Conservation (phyloP, 768 basidiomycete genomes). For the Tubosaeta sp. region DNA sequence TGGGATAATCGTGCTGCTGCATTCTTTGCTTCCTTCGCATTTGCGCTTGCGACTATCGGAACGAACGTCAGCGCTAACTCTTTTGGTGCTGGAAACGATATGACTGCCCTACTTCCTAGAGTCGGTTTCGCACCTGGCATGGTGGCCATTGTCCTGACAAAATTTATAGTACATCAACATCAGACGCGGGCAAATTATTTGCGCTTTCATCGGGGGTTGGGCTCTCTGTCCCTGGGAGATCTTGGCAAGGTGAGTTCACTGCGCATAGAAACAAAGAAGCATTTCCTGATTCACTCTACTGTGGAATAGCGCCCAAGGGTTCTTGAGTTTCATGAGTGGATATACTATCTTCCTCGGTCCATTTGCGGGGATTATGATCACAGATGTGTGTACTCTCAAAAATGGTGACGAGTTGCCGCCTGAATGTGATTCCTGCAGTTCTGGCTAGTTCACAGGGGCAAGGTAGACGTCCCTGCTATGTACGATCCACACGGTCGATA, state of each 20-base stretch:
- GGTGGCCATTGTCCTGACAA: neutral
- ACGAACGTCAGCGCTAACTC: conserved; percentile 60
- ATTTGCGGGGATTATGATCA: conserved; percentile 70
- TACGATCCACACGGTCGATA: conserved; percentile 79
- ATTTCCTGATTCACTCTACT: neutral
- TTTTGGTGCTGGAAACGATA: conserved; percentile 75
- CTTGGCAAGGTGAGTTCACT: conserved; percentile 38
- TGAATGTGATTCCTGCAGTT: conserved; percentile 41
- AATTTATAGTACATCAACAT: conserved; percentile 54
- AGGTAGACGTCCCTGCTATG: conserved; percentile 80
- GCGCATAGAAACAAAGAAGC: neutral
- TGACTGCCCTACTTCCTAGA: conserved; percentile 71
- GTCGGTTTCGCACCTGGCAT: conserved; percentile 33
- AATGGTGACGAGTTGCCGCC: neutral
- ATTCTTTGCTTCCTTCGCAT: conserved; percentile 78
- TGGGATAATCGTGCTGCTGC: conserved; percentile 86
- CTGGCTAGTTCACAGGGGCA: conserved; percentile 69
- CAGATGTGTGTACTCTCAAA: conserved; percentile 40
- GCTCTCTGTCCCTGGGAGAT: conserved; percentile 86
- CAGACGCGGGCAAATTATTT: conserved; percentile 71
- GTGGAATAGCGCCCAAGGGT: conserved; percentile 47
- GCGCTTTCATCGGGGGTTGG: conserved; percentile 82
- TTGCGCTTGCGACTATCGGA: conserved; percentile 37
- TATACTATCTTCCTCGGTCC: conserved; percentile 87
- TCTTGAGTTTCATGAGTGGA: conserved; percentile 74